Percentiles rank a stretch among this genome's conserved stretches.
Conservation (phyloP, 129 eudicot genomes). For the Centaurea solstitialis region DNA sequence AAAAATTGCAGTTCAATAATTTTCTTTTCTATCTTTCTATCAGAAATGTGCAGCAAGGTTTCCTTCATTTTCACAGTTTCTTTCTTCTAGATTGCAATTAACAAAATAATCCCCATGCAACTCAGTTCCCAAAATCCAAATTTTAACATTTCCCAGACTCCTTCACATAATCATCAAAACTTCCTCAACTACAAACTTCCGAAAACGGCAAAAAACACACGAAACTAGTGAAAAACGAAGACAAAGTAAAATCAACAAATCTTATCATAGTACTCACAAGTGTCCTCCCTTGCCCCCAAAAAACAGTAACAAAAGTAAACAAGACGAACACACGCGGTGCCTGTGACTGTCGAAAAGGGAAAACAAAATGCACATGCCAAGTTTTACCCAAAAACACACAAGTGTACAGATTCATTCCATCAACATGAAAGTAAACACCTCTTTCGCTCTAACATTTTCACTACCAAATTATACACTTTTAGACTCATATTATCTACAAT, state of each 20-base stretch:
- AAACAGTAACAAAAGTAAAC: constrained; percentile 12
- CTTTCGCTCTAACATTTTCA: background rate
- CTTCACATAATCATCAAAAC: background rate
- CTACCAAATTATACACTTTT: background rate
- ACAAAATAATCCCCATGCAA: background rate
- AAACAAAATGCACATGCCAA: constrained; percentile 27
- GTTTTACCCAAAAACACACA: constrained; percentile 13
- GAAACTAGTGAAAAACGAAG: background rate
- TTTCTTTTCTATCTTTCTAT: constrained; percentile 6
- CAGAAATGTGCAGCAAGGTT: constrained; percentile 10
- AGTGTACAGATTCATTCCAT: constrained; percentile 7
- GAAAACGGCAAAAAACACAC: constrained; percentile 9
- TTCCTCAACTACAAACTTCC: background rate
- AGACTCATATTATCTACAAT: background rate
- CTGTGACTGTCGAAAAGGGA: constrained; percentile 32
- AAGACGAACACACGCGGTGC: constrained; percentile 18
- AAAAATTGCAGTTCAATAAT: background rate
- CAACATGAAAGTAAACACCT: background rate
- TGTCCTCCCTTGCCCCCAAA: constrained; percentile 11
- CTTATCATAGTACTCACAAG: constrained; percentile 15
- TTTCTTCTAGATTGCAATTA: background rate
- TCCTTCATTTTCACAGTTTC: background rate
- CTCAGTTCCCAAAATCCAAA: background rate
- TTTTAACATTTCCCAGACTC: background rate
- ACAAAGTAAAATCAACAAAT: constrained; percentile 7